These are phyloP conservation scores for Salix udensis DNA, from an alignment of 345 rosid species.

Conservation along the genomic window DNA sequence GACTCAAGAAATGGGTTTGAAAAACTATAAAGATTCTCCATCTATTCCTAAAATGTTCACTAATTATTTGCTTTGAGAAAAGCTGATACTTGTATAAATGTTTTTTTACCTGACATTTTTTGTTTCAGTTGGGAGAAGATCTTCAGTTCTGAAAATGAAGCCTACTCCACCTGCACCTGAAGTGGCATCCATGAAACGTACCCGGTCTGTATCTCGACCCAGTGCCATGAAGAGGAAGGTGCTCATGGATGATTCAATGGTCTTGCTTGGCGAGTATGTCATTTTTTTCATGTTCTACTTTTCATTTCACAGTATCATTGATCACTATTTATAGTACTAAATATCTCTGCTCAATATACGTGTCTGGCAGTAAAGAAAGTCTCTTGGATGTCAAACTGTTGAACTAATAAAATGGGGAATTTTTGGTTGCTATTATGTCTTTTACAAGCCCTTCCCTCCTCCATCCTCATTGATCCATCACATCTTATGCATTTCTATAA, in stretches of 20 bases:
- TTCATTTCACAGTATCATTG: background rate
- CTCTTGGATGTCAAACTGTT: background rate
- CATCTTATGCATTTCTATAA: background rate
- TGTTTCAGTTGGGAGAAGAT: slow-evolving; percentile 71
- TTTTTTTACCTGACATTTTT: background rate
- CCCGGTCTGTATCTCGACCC: slow-evolving; percentile 50
- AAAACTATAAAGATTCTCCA: background rate
- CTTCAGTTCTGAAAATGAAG: slow-evolving; percentile 77
- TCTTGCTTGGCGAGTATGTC: slow-evolving; percentile 98
- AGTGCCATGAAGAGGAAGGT: slow-evolving; percentile 81
- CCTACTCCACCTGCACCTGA: slow-evolving; percentile 62
- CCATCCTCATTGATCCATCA: background rate
- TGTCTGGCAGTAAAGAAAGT: background rate
- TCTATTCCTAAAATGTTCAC: background rate
- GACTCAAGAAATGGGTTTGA: background rate
- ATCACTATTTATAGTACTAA: background rate
- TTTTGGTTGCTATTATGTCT: background rate
- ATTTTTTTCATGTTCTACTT: background rate
- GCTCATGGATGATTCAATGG: slow-evolving; percentile 89
- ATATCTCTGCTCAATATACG: background rate
- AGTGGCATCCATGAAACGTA: slow-evolving; percentile 59
- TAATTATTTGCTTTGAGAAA: background rate
- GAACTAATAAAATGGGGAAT: background rate
- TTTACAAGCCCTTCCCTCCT: background rate
- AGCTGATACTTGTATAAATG: background rate